phyloP scores from a whole-genome alignment of 164 flowering plant species.

The Aristolochia contorta region DNA sequence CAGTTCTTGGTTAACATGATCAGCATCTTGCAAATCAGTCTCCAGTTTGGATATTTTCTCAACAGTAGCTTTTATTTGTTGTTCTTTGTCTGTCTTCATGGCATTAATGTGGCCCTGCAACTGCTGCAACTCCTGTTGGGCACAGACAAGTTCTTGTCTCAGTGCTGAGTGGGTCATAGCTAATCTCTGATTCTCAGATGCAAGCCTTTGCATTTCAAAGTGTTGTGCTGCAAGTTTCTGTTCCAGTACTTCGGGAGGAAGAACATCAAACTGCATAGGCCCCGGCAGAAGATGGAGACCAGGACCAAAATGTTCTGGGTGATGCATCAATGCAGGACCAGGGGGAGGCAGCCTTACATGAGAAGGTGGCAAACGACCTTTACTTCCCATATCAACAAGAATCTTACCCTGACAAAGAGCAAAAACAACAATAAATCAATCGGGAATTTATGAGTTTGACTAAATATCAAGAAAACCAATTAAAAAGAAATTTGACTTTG shows the following conservation, averaged over 20 bases:
- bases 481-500: no score
- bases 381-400: constrained; percentile 51
- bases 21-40: constrained; percentile 49
- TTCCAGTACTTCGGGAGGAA: constrained; percentile 76
- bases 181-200: constrained; percentile 80
- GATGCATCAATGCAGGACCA: constrained; percentile 51
- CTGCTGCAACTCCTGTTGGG: constrained; percentile 76
- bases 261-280: constrained; percentile 48
- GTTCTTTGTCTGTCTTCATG: constrained; percentile 65
- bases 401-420: no score
- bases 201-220: constrained; percentile 73
- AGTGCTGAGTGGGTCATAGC: constrained; percentile 77
- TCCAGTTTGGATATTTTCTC: constrained; percentile 75
- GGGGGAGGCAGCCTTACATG: constrained; percentile 38
- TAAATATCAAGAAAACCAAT: no score
- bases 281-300: constrained; percentile 45
- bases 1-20: constrained; percentile 58
- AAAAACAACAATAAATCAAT: no score
- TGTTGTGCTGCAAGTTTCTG: constrained; percentile 80
- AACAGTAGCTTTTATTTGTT: constrained; percentile 43
- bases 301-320: constrained; percentile 61
- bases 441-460: no score
- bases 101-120: constrained; percentile 55
- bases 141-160: constrained; percentile 83
- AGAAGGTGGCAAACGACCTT: constrained; percentile 61